Evolutionary conservation across 108 stramenopile genomes (phyloP), one percentile per base, ranked within the genome.

Genomic region (Fragilariopsis cylindrus): DNA sequence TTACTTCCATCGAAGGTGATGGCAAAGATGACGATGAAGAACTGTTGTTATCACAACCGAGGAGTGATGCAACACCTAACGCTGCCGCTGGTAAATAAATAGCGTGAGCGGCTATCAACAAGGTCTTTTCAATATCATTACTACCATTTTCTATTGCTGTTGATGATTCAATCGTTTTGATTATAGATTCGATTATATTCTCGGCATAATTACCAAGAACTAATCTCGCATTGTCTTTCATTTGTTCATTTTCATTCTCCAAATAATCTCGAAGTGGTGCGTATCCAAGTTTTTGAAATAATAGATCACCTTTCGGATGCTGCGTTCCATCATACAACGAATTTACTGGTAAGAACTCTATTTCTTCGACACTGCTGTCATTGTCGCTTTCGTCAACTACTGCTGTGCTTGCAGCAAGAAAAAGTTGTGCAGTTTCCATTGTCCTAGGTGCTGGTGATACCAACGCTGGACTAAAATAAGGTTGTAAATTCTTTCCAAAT

Each of bases 391-490:
- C 66, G 67, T 53, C 48, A 45, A 48, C 72, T 41, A 44, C 7
- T 60, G 1, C 58, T 39, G 21, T 8, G 54, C 57, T 42, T 56
- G 76, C 39, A n/a, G 76, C 71, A 15, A 82, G 52, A 57, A 86
- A 83, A 62, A 86, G 43, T 42, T 81, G 18, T 5, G 85, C 82
- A 40, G 85, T 86, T 46, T 83, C 85, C 41, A 84, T 62, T 6
- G 80, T 81, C 16, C 85, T 44, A 12, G 85, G 81, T 45, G 85
- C 82, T 8, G 85, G 77, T 48, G 85, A 86, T 3, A 77, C 80
- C 44, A 86, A 65, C 9, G 63, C 64, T 21, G 39, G 57, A 3
- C 57, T 4, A 65, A 65, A 62, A 52, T 73, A 79, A 8, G 85
- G 85, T 19, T 44, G 8, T 5, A 86, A 50, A 4, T 73, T 45